phyloP scores from a whole-genome alignment of 805 yeast species.

The Lipomyces spencermartinsiae region DNA sequence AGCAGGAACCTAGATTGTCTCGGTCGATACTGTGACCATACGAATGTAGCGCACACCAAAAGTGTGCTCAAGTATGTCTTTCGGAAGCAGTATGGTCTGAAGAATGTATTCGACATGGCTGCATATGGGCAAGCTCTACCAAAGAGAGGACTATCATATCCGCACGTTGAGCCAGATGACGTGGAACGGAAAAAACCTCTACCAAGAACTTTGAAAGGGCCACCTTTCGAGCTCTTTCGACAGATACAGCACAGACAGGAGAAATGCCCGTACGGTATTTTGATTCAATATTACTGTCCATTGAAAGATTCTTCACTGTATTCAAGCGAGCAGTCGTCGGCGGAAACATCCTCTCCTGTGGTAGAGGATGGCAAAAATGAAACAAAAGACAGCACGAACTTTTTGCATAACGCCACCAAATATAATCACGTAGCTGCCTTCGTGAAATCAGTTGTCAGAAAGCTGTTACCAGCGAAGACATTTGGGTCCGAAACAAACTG shows the following conservation, averaged over 20 bases:
- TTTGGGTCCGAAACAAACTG: slow-evolving; percentile 20
- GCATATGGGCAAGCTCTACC: slow-evolving; percentile 8
- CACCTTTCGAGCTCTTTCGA: slow-evolving; percentile 22
- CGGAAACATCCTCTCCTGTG: neutral
- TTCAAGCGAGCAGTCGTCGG: neutral
- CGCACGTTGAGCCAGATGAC: slow-evolving; percentile 7
- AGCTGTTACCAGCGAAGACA: slow-evolving; percentile 21
- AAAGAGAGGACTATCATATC: neutral
- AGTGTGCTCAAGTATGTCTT: slow-evolving; percentile 21
- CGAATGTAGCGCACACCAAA: slow-evolving; percentile 19
- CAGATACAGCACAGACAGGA: slow-evolving; percentile 15
- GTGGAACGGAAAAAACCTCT: neutral
- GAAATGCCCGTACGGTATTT: slow-evolving; percentile 11
- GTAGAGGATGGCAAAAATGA: neutral
- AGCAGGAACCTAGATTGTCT: neutral
- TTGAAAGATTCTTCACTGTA: neutral
- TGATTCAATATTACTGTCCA: slow-evolving; percentile 28
- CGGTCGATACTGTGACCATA: neutral
- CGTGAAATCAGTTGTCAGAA: slow-evolving; percentile 12
- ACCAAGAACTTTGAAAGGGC: slow-evolving; percentile 24
- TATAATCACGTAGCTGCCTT: slow-evolving; percentile 21
- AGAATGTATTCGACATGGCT: slow-evolving; percentile 15
- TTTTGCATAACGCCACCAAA: slow-evolving; percentile 10
- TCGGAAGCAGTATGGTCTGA: slow-evolving; percentile 22
- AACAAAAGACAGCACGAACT: neutral